Evolutionary conservation across 352 stramenopile species (phyloP).

Genomic region (Saprolegnia parasitica): DNA sequence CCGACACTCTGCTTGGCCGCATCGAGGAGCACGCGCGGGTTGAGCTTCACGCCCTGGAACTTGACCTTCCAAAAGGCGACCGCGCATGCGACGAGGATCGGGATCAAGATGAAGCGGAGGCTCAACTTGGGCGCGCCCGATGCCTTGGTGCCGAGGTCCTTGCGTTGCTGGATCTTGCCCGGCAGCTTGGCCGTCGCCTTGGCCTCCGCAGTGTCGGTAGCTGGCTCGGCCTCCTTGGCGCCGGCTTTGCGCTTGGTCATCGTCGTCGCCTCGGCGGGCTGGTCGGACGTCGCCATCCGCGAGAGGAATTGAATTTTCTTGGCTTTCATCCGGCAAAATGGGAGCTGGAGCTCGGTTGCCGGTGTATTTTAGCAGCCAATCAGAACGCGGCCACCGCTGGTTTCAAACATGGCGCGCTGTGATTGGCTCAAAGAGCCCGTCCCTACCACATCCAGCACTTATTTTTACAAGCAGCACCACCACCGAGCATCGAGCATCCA

Average conservation of each 20-base stretch:
- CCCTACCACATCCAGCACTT: neutral
- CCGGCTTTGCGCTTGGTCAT: neutral
- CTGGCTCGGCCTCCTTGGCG: neutral
- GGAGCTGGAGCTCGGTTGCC: neutral
- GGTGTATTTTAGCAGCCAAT: too few species aligned
- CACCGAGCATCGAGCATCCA: too few species aligned
- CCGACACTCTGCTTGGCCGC: neutral
- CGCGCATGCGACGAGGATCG: slow-evolving; percentile 15
- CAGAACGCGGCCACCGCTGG: too few species aligned
- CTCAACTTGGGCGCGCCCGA: slow-evolving; percentile 17
- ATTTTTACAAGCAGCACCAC: too few species aligned
- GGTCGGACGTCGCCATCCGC: neutral
- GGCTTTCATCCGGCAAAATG: slow-evolving; percentile 1
- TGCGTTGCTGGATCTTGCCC: slow-evolving; percentile 6
- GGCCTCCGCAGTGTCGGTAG: neutral
- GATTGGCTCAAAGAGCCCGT: neutral
- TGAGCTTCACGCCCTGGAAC: slow-evolving; percentile 17
- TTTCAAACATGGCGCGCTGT: neutral
- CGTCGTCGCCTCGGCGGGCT: neutral
- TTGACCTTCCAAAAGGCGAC: slow-evolving; percentile 26
- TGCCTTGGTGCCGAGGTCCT: neutral
- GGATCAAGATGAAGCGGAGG: slow-evolving; percentile 21
- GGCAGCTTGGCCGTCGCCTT: slow-evolving; percentile 5
- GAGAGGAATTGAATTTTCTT: slow-evolving; percentile 19
- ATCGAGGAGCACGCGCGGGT: slow-evolving; percentile 12